phyloP scores from a whole-genome alignment of 2,329 filamentous ascomycete genomes.

The Aschersonia sp. region DNA sequence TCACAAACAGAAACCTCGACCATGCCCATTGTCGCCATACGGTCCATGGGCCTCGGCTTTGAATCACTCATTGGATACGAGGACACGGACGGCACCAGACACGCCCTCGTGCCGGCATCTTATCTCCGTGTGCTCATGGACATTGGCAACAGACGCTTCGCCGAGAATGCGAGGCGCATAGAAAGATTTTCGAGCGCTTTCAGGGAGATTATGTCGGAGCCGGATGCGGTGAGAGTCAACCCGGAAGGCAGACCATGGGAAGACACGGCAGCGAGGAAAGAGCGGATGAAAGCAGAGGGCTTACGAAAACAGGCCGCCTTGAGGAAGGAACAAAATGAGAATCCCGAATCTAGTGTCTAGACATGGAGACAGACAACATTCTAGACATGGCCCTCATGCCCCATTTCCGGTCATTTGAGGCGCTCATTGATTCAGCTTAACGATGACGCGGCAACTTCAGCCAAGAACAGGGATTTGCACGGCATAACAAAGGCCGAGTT shows the following conservation, averaged over 20 bases:
- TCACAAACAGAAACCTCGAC: constrained; percentile 17
- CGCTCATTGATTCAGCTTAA: too few species aligned
- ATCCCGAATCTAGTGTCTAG: too few species aligned
- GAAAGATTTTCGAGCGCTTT: constrained; percentile 46
- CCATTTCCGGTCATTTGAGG: too few species aligned
- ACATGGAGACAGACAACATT: too few species aligned
- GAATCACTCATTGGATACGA: constrained; percentile 63
- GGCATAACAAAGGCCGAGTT: too few species aligned
- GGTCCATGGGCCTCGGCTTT: constrained; percentile 68
- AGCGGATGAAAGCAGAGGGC: constrained; percentile 44
- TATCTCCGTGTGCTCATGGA: constrained; percentile 55
- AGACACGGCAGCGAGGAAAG: constrained; percentile 32
- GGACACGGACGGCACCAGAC: constrained; percentile 18
- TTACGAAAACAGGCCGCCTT: constrained; percentile 35
- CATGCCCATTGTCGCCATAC: constrained; percentile 68
- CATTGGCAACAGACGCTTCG: constrained; percentile 63
- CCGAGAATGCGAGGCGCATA: constrained; percentile 53
- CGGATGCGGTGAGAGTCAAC: constrained; percentile 11
- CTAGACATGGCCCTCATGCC: too few species aligned
- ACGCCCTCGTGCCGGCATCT: constrained; percentile 43
- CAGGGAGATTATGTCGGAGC: constrained; percentile 13
- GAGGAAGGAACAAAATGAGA: neutral
- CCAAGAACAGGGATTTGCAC: too few species aligned
- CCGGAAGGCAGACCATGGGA: constrained; percentile 36
- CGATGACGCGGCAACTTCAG: too few species aligned